Evolutionary conservation across 495 filamentous ascomycete species (phyloP).

Genomic region (Glarea lozoyensis): DNA sequence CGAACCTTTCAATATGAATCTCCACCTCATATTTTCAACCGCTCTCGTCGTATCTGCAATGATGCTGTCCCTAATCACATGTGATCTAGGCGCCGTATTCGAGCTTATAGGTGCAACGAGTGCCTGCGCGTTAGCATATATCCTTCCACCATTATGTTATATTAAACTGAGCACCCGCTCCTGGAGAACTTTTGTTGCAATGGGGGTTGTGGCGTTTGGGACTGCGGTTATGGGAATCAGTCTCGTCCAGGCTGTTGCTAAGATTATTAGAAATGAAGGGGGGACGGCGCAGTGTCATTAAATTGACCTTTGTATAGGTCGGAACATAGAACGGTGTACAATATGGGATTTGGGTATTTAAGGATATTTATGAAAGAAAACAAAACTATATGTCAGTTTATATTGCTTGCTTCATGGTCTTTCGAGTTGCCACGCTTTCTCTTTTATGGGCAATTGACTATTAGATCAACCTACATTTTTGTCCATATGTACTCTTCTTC

Average conservation of each 20-base stretch:
- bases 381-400: too few species aligned
- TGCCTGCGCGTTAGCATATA: conserved; percentile 89
- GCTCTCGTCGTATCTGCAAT: conserved; percentile 71
- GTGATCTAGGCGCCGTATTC: conserved; percentile 88
- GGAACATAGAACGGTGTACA: too few species aligned
- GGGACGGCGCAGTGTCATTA: conserved; percentile 15
- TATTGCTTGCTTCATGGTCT: too few species aligned
- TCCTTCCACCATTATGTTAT: conserved; percentile 89
- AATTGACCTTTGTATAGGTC: too few species aligned
- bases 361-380: too few species aligned
- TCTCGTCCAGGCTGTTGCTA: conserved; percentile 61
- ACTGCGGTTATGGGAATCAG: conserved; percentile 76
- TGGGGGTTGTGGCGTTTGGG: conserved; percentile 50
- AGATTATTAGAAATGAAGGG: conserved; percentile 38
- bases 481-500: too few species aligned
- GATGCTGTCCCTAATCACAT: conserved; percentile 69
- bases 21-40: conserved; percentile 80
- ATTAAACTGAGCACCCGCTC: conserved; percentile 77
- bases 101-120: conserved; percentile 93
- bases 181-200: conserved; percentile 39
- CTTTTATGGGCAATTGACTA: too few species aligned
- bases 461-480: too few species aligned
- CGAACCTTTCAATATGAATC: conserved; percentile 70
- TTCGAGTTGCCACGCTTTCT: too few species aligned
- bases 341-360: too few species aligned